Conservation (phyloP, 805 yeast genomes). For the Starmerella potacharoeniae region DNA sequence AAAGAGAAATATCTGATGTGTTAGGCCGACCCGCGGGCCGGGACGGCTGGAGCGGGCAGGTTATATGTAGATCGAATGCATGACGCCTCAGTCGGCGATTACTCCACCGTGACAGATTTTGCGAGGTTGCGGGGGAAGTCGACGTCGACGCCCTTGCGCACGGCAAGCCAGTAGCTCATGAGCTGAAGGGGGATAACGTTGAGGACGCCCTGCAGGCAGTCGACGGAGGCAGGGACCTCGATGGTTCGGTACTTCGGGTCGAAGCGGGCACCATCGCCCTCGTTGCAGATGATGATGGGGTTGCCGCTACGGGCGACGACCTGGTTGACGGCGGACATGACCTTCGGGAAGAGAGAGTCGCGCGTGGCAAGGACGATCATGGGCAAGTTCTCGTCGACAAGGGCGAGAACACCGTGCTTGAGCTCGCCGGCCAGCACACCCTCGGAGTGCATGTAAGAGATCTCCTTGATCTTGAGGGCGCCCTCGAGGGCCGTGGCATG, state of each 20-base stretch:
- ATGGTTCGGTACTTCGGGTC: constrained; percentile 39
- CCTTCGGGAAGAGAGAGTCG: constrained; percentile 92
- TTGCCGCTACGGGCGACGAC: constrained; percentile 95
- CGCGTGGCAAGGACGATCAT: constrained; percentile 92
- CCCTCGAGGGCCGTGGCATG: constrained; percentile 96
- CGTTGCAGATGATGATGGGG: constrained; percentile 86
- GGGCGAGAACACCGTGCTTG: constrained; percentile 95
- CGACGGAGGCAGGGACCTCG: constrained; percentile 91
- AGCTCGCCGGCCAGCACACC: constrained; percentile 99
- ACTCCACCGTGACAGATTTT: constrained; percentile 95
- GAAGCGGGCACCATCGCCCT: constrained; percentile 45
- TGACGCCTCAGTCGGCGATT: constrained; percentile 18
- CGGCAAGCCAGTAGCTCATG: constrained; percentile 95
- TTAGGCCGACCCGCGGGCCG: too few species aligned
- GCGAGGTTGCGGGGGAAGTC: constrained; percentile 99
- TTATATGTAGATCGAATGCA: neutral
- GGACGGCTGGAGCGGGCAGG: neutral
- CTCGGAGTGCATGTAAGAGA: constrained; percentile 97
- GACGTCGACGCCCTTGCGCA: constrained; percentile 87
- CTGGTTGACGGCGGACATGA: constrained; percentile 89
- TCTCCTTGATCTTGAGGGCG: constrained; percentile 94
- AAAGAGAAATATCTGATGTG: too few species aligned
- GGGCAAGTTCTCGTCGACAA: constrained; percentile 88
- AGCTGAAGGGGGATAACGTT: constrained; percentile 91
- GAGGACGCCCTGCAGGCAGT: constrained; percentile 91